These are phyloP conservation scores for Clonostachys sp. DNA, from an alignment of 2,329 filamentous ascomycete genomes.

Conservation along the genomic window DNA sequence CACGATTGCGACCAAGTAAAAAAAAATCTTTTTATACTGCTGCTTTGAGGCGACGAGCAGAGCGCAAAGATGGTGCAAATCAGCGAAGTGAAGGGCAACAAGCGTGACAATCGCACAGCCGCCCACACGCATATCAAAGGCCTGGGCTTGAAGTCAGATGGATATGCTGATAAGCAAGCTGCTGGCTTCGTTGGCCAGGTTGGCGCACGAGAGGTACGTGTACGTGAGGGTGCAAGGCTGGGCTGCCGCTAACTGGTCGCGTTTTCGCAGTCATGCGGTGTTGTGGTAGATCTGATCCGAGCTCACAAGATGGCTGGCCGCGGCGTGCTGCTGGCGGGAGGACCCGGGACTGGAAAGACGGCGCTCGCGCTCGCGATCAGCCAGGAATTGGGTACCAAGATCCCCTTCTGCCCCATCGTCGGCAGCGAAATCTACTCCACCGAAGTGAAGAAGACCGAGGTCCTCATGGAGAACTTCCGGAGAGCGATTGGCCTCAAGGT, in stretches of 20 bases:
- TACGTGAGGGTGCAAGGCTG: neutral
- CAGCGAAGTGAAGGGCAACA: constrained; percentile 91
- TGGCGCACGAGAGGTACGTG: constrained; percentile 76
- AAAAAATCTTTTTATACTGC: neutral
- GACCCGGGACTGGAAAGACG: constrained; percentile 95
- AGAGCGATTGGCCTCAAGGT: constrained; percentile 94
- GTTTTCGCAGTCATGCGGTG: constrained; percentile 73
- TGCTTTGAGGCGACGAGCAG: neutral
- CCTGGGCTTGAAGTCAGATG: constrained; percentile 80
- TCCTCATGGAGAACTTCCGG: constrained; percentile 98
- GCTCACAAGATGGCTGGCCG: constrained; percentile 97
- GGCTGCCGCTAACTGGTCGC: constrained; percentile 11
- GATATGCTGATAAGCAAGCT: constrained; percentile 73
- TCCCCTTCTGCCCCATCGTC: constrained; percentile 96
- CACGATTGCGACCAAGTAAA: neutral
- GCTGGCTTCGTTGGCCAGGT: constrained; percentile 88
- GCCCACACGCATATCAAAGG: constrained; percentile 98
- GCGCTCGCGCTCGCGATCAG: constrained; percentile 92
- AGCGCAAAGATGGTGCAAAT: constrained; percentile 70
- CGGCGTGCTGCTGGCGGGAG: constrained; percentile 88
- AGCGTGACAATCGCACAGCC: constrained; percentile 92
- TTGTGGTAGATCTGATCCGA: constrained; percentile 93
- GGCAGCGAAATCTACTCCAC: constrained; percentile 97
- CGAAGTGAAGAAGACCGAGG: constrained; percentile 99
- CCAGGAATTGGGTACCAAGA: constrained; percentile 95